A percentile compares a stretch with the other conserved stretches of the same genome.
phyloP scores from a whole-genome alignment of 163 green algal species.

The Chloromonas sp. region DNA sequence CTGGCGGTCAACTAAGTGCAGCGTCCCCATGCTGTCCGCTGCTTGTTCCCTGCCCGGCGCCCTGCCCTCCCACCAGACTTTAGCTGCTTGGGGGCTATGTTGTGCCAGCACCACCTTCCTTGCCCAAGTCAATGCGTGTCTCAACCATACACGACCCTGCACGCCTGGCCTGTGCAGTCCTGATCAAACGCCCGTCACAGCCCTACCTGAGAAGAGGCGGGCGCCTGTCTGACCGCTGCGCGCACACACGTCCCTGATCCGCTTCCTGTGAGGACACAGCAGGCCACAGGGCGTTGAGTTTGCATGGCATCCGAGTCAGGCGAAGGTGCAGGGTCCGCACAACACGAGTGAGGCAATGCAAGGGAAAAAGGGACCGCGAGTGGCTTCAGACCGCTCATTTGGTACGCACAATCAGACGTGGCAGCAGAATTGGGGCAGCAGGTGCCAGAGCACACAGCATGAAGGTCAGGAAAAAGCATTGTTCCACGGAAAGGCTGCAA shows the following conservation, averaged over 20 bases:
- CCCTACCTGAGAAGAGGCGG: constrained; percentile 1
- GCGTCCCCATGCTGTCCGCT: no score
- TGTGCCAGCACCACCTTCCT: background rate
- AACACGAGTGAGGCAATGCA: background rate
- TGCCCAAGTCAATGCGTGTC: background rate
- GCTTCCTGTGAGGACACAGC: constrained; percentile 12
- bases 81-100: no score
- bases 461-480: background rate
- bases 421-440: background rate
- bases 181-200: no score
- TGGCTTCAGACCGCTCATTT: no score
- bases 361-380: background rate
- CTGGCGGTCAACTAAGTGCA: no score
- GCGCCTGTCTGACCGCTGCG: background rate
- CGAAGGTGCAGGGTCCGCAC: background rate
- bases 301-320: no score
- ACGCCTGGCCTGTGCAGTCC: no score
- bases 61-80: no score
- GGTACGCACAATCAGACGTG: no score
- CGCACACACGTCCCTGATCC: constrained; percentile 18
- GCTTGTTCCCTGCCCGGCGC: no score
- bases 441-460: background rate
- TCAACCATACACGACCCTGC: no score
- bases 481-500: background rate
- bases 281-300: no score